Conservation (phyloP, 768 basidiomycete genomes). For the Lactifluus pinguis region DNA sequence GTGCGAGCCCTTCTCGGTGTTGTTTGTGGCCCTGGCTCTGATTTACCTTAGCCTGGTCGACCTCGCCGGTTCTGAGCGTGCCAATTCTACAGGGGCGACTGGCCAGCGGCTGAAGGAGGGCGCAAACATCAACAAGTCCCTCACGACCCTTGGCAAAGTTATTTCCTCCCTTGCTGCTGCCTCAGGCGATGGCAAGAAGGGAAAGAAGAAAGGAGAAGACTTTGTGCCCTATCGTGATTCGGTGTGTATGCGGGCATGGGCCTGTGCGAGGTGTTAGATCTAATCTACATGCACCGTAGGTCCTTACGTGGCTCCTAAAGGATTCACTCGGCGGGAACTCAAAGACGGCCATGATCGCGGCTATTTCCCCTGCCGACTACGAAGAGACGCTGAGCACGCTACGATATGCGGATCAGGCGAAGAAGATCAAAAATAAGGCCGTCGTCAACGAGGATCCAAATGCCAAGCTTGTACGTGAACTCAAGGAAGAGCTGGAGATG, state of each 20-base stretch:
- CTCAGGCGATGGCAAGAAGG: slow-evolving; percentile 47
- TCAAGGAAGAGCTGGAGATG: slow-evolving; percentile 95
- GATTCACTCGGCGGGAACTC: slow-evolving; percentile 96
- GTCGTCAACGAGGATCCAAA: slow-evolving; percentile 99
- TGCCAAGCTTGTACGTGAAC: slow-evolving; percentile 94
- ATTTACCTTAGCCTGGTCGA: slow-evolving; percentile 67
- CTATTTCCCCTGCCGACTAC: slow-evolving; percentile 97
- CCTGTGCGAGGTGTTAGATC: neutral
- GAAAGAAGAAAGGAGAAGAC: slow-evolving; percentile 85
- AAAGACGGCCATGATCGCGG: slow-evolving; percentile 99
- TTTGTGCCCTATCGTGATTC: slow-evolving; percentile 98
- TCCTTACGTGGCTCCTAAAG: slow-evolving; percentile 96
- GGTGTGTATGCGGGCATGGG: slow-evolving; percentile 38
- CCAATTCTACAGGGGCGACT: slow-evolving; percentile 96
- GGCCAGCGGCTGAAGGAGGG: slow-evolving; percentile 95
- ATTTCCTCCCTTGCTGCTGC: slow-evolving; percentile 76
- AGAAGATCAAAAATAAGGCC: slow-evolving; percentile 99
- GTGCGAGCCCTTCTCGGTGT: slow-evolving; percentile 29
- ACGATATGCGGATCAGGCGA: slow-evolving; percentile 96
- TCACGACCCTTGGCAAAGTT: slow-evolving; percentile 97
- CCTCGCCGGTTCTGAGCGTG: slow-evolving; percentile 93
- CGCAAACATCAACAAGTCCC: slow-evolving; percentile 96
- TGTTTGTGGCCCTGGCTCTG: neutral
- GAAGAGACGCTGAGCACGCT: slow-evolving; percentile 96
- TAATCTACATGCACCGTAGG: slow-evolving; percentile 34